Base-by-base conservation (phyloP, 2,329 filamentous ascomycete genomes). In the Bipolaris cookei region DNA sequence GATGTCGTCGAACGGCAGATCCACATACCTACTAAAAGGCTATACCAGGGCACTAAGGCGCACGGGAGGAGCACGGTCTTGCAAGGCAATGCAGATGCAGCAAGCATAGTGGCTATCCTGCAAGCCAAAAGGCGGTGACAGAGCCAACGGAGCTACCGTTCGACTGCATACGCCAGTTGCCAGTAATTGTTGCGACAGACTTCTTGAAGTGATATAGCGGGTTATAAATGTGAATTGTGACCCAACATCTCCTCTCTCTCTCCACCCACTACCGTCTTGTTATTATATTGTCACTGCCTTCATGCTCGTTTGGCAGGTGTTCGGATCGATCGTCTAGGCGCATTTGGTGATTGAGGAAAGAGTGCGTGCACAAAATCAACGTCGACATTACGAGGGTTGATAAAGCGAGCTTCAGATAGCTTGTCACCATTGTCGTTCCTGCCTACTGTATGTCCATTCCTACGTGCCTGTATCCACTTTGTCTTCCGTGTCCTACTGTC, bases 1-100 rank as follows among this genome's bases (percentile, higher is more conserved):
- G 53, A 50, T 50, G 37, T 56, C 10, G 38, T 50, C 21, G 53
- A 49, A 28, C 45, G 45, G 32, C 53, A 41, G 21, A 39, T 30
- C 37, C 34, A 43, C 14, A 28, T 14, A 37, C 30, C 44, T 23
- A 50, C 44, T 14, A 45, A 56, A 47, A 50, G 53, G 53, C 34
- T 49, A 34, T 56, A 56, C 30, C 21, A 37, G 23, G 28, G 46
- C 20, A 56, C 34, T 34, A 30, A 56, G 18, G 53, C 44, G 16
- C 39, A 56, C 14, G 45, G 45, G 21, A 56, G 14, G 23, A 54
- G 38, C 16, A 41, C 45, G 20, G 37, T 43, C 7, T 11, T 54
- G 20, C 37, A 54, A 18, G 43, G 53, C 21, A 35, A 48, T 35
- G 30, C 30, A 11, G 45, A 48, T 16, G 45, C 45, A 30, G 45